Evolutionary conservation across 2,329 filamentous ascomycete genomes (phyloP), one percentile per base, ranked within the genome.

Genomic region (Colletotrichum lentis): DNA sequence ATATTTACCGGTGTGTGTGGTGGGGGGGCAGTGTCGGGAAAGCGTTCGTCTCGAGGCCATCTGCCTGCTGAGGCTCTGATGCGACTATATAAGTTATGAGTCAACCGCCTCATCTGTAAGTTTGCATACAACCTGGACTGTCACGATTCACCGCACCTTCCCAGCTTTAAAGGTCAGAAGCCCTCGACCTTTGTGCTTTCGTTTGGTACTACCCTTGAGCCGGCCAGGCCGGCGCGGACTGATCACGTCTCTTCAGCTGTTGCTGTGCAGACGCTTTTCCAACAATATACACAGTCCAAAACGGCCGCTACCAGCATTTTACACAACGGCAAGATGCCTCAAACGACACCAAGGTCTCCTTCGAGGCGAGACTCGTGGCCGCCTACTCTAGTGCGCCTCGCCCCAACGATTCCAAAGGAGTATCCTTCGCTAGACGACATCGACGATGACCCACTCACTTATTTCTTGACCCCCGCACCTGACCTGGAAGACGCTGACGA

Each of bases 371-470:
- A 83, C 72, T 84, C 83, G 18, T 87, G 83, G 84, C 82, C 84
- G 20, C 82, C 84, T 2, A 83, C 83, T n/a, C 82, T 83, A 71
- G 76, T 85, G 69, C 81, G 79, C 52, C 78, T 86, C 31, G 79
- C 79, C 53, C 81, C 80, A 16, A 78, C 79, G 58, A 72, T 80
- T 27, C 79, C 81, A 52, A 79, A 80, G 63, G 78, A 80, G 69
- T 77, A 81, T 54, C 80, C 81, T 24, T 79, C 81, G 22, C 79
- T 84, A 60, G 81, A 85, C 46, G 79, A 83, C 64, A 82, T 84
- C 60, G 82, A 85, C 69, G 80, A 85, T 53, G 82, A 87, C 70
- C 85, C 86, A 18, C 79, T 88, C 59, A 83, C 80, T 55, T 87
- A 85, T 74, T 88, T 88, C 71, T 80, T 88, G 49, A 86, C 85